phyloP scores from a whole-genome alignment of 2,329 filamentous ascomycete genomes.

The Penicillium verrucosum region DNA sequence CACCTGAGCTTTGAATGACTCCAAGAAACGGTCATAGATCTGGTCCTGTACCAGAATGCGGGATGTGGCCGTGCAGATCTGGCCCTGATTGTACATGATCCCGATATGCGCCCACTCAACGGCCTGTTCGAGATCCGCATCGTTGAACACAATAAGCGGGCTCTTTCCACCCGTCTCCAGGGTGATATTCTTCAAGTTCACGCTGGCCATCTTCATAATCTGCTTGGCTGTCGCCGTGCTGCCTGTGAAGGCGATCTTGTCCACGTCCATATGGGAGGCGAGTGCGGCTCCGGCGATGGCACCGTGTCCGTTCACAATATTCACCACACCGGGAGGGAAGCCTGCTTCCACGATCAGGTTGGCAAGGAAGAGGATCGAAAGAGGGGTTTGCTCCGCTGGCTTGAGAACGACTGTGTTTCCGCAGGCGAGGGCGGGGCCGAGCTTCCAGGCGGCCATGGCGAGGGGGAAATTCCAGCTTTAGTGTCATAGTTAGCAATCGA shows the following conservation, averaged over 20 bases:
- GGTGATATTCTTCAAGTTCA: conserved; percentile 37
- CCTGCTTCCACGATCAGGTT: conserved; percentile 35
- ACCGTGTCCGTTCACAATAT: conserved; percentile 35
- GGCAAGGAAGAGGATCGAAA: conserved; percentile 34
- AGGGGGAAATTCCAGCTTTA: conserved; percentile 46
- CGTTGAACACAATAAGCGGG: conserved; percentile 61
- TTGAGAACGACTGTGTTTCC: conserved; percentile 37
- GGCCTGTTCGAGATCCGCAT: conserved; percentile 64
- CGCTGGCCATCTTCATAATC: conserved; percentile 38
- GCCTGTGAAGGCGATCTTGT: conserved; percentile 37
- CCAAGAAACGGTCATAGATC: conserved; percentile 24
- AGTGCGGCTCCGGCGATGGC: conserved; percentile 31
- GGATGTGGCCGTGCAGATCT: conserved; percentile 36
- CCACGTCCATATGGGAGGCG: conserved; percentile 32
- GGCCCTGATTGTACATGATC: conserved; percentile 46
- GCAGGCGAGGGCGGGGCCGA: conserved; percentile 35
- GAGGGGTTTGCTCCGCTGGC: conserved; percentile 35
- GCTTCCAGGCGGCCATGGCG: conserved; percentile 62
- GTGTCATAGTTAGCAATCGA: not conserved
- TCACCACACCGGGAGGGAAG: conserved; percentile 36
- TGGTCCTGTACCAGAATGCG: conserved; percentile 28
- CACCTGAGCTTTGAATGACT: conserved; percentile 24
- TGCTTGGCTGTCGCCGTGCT: conserved; percentile 34
- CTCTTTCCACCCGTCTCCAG: conserved; percentile 60
- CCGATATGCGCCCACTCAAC: conserved; percentile 64